Percentiles rank a stretch among this genome's conserved stretches.
These are phyloP conservation scores for Begonia masoniana DNA, from an alignment of 306 rosid genomes.

Conservation along the genomic window DNA sequence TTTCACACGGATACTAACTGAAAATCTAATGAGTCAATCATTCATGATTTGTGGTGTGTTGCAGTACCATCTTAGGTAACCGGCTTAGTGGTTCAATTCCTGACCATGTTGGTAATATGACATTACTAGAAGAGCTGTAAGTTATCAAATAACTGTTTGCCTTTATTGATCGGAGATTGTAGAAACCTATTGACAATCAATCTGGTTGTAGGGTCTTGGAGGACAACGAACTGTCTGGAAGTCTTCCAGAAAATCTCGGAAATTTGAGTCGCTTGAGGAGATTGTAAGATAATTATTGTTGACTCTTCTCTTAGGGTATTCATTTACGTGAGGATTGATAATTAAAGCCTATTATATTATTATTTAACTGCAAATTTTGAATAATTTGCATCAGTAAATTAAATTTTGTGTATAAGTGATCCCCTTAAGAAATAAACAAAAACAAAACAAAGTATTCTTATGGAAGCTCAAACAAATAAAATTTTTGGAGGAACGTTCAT, in stretches of 20 bases:
- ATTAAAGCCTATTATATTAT: too few relatives aligned
- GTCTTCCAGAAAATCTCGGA: slow-evolving; percentile 52
- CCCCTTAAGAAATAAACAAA: too few relatives aligned
- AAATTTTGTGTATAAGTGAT: too few relatives aligned
- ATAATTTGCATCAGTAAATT: too few relatives aligned
- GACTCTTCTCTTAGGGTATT: background rate
- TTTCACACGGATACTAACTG: too few relatives aligned
- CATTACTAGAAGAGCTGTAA: slow-evolving; percentile 39
- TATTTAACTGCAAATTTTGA: too few relatives aligned
- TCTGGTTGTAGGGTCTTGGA: slow-evolving; percentile 37
- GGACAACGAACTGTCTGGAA: slow-evolving; percentile 47
- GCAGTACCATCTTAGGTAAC: slow-evolving; percentile 63
- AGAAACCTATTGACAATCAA: slow-evolving; percentile 5
- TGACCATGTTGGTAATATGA: slow-evolving; percentile 33
- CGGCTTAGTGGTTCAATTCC: slow-evolving; percentile 58
- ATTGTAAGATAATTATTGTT: slow-evolving; percentile 29
- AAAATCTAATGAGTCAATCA: too few relatives aligned
- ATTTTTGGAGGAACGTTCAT: too few relatives aligned
- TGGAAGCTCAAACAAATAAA: too few relatives aligned
- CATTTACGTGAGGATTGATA: too few relatives aligned
- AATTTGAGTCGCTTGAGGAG: slow-evolving; percentile 27
- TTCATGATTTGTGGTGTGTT: background rate
- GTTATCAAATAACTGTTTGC: slow-evolving; percentile 10
- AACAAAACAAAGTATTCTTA: too few relatives aligned
- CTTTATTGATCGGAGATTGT: slow-evolving; percentile 2